Conservation (phyloP, 2,329 filamentous ascomycete species). For the Fusarium sterilihyphosum region DNA sequence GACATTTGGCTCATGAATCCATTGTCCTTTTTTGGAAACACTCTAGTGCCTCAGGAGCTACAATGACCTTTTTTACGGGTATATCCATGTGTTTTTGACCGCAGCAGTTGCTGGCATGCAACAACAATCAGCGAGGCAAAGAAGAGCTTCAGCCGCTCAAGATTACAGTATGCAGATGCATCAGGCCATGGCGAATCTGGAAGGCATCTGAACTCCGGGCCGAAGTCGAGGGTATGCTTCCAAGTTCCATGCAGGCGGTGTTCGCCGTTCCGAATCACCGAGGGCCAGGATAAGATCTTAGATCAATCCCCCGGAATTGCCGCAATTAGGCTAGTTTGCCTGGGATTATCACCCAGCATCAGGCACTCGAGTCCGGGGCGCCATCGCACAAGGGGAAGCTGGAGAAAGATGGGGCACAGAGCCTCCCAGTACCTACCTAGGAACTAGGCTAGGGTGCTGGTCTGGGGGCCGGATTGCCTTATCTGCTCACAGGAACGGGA, state of each 20-base stretch:
- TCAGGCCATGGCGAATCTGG: constrained; percentile 14
- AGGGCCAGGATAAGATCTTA: constrained; percentile 47
- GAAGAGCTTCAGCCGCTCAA: neutral
- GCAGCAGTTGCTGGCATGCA: neutral
- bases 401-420: constrained; percentile 44
- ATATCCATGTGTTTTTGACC: neutral
- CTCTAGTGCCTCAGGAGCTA: constrained; percentile 13
- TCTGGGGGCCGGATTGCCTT: constrained; percentile 36
- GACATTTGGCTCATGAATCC: neutral
- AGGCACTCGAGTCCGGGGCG: constrained; percentile 31
- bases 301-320: constrained; percentile 49
- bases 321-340: constrained; percentile 39
- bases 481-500: constrained; percentile 34
- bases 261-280: constrained; percentile 48
- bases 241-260: constrained; percentile 37
- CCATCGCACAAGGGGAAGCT: constrained; percentile 45
- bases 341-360: constrained; percentile 31
- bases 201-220: constrained; percentile 32
- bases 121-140: neutral
- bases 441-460: constrained; percentile 5
- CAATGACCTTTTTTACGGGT: neutral
- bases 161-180: neutral
- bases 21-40: constrained; percentile 15
- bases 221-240: constrained; percentile 25
- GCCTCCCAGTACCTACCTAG: constrained; percentile 34